Evolutionary conservation across 495 filamentous ascomycete genomes (phyloP), one percentile per base, ranked within the genome.

Genomic region (Xylaria venustula): DNA sequence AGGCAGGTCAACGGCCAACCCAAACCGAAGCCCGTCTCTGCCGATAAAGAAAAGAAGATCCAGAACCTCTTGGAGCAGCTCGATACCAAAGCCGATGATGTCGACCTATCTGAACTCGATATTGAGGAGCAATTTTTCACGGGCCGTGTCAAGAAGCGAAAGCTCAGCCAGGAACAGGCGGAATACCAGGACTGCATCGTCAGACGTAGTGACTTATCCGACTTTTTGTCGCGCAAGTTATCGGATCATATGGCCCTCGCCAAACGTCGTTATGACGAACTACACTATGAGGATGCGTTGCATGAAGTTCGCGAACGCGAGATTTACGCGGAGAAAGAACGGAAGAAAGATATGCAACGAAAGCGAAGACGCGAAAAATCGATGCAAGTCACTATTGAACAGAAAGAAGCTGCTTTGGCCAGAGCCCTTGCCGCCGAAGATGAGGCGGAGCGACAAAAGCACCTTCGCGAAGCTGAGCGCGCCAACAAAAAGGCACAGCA

Each of bases 341-440:
- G 95, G 26, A 99, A 99, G 82, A 99, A 99, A 78, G 94, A 98
- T 63, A 96, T 97, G 90, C 94, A 99, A 69, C 88, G 95, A 23
- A 98, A 97, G 77, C 87, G 94, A 23, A 88, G 94, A n/a, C 86
- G 94, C 19, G 94, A 98, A 71, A 97, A 97, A 76, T 96, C 94
- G 11, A 88, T 97, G 71, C 88, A 90, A 14, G 81, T 87, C 58
- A 92, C 93, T 45, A 85, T 90, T 67, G 87, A 92, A 66, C 93
- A 96, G 75, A 90, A 93, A 63, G 80, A 88, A 9, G 88, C 93
- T 60, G 92, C 91, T 4, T 79, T 95, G 48, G 81, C 85, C 50
- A 88, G 88, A 54, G 92, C 92, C 1, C 83, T 85, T 54, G 81
- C 81, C 42, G 87, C 90, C 0, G 81, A 88, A 62, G 90, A 97